Evolutionary conservation across 2,329 filamentous ascomycete species (phyloP).

Genomic region (Penicillium occitanis): DNA sequence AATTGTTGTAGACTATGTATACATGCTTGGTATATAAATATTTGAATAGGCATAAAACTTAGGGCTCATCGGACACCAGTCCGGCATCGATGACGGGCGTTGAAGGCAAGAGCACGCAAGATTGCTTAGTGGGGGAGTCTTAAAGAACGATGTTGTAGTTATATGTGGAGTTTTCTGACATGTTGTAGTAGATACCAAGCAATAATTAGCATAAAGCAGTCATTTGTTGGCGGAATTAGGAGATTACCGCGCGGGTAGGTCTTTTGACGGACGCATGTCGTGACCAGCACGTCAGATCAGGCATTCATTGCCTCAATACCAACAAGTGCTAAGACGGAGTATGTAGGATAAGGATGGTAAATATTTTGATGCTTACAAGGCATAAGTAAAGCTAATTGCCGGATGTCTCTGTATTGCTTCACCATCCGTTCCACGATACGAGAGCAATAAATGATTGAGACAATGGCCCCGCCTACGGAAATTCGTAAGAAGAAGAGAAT

Average conservation of each 20-base stretch:
- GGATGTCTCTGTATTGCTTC: neutral
- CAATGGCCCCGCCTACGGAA: neutral
- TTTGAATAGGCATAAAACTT: neutral
- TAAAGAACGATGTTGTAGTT: neutral
- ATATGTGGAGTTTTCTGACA: neutral
- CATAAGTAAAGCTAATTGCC: neutral
- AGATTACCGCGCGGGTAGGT: neutral
- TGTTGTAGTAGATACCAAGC: neutral
- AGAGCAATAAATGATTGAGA: neutral
- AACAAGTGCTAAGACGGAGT: neutral
- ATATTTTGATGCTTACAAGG: neutral
- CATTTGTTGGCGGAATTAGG: neutral
- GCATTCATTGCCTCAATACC: neutral
- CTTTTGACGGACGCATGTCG: neutral
- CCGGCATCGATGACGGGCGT: neutral
- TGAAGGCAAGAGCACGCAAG: neutral
- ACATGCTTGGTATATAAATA: neutral
- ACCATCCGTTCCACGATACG: neutral
- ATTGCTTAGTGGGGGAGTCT: neutral
- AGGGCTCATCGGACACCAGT: neutral
- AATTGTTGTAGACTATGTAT: neutral
- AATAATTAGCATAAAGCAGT: neutral
- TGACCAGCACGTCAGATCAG: conserved; percentile 13
- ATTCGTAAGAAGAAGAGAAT: conserved; percentile 22
- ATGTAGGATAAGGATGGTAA: neutral